These are phyloP conservation scores for Arthrobotrys pseudoclavata DNA, from an alignment of 2,329 filamentous ascomycete species.

Conservation along the genomic window DNA sequence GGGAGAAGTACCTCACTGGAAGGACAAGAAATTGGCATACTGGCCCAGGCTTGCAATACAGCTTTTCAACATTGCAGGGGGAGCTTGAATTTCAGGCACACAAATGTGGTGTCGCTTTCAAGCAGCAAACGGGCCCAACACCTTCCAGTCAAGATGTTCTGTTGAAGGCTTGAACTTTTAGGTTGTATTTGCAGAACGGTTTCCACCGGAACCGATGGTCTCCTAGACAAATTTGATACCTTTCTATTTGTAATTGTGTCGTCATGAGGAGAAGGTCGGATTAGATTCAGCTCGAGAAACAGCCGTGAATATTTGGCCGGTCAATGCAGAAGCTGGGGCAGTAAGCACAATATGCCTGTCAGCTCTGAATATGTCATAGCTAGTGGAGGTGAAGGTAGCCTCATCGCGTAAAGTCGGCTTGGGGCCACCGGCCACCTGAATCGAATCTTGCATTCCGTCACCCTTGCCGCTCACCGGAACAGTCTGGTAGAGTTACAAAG, in stretches of 20 bases:
- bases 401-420: conserved; percentile 58
- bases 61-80: conserved; percentile 15
- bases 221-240: conserved; percentile 11
- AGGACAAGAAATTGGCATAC: conserved; percentile 43
- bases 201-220: conserved; percentile 41
- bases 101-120: conserved; percentile 19
- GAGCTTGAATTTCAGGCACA: conserved; percentile 30
- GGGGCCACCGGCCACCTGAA: conserved; percentile 44
- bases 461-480: conserved; percentile 55
- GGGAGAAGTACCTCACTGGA: conserved; percentile 37
- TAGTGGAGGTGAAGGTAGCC: conserved; percentile 36
- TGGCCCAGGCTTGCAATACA: conserved; percentile 40
- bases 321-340: conserved; percentile 49
- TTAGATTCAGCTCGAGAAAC: conserved; percentile 33
- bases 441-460: conserved; percentile 50
- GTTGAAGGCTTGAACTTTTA: conserved; percentile 32
- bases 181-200: conserved; percentile 31
- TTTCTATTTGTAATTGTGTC: conserved; percentile 56
- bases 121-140: conserved; percentile 23
- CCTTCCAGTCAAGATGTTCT: conserved; percentile 36
- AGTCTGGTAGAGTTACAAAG: conserved; percentile 31
- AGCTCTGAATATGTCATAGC: conserved; percentile 53
- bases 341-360: conserved; percentile 29
- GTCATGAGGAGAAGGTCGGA: conserved; percentile 34
- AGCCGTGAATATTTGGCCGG: conserved; percentile 19